Conservation (phyloP, 192 early-diverging fungal species). For the Entophlyctis luteolus region DNA sequence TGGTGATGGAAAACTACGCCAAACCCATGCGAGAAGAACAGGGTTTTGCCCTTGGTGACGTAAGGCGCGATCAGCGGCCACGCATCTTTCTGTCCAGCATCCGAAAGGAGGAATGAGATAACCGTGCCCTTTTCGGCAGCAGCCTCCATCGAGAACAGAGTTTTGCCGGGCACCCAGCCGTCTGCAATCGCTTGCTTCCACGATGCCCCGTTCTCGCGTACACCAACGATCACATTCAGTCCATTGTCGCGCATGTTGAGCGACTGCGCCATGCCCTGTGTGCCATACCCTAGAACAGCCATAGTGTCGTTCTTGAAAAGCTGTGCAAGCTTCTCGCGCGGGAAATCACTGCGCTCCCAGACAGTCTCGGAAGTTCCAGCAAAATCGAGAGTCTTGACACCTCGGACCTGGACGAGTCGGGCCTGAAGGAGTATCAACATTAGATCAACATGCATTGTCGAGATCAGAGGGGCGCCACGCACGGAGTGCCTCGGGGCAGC, state of each 20-base stretch:
- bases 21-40: constrained; percentile 98
- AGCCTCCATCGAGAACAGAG: constrained; percentile 87
- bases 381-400: constrained; percentile 91
- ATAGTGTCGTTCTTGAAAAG: constrained; percentile 93
- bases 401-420: constrained; percentile 46
- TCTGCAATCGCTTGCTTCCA: constrained; percentile 89
- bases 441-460: no score
- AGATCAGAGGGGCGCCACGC: no score
- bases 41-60: constrained; percentile 93
- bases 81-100: constrained; percentile 89
- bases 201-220: constrained; percentile 80
- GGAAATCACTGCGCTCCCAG: constrained; percentile 91
- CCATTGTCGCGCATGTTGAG: constrained; percentile 95
- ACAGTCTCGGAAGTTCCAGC: constrained; percentile 87
- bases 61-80: constrained; percentile 83
- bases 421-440: neutral
- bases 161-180: constrained; percentile 95
- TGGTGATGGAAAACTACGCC: constrained; percentile 88
- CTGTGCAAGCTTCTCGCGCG: constrained; percentile 82
- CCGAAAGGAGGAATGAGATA: constrained; percentile 92
- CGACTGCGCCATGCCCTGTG: constrained; percentile 90
- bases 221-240: constrained; percentile 92
- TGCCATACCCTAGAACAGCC: constrained; percentile 89
- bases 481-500: no score
- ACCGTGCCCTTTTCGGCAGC: constrained; percentile 85